These are phyloP conservation scores for Echria macrotheca DNA, from an alignment of 495 filamentous ascomycete genomes.

Conservation along the genomic window DNA sequence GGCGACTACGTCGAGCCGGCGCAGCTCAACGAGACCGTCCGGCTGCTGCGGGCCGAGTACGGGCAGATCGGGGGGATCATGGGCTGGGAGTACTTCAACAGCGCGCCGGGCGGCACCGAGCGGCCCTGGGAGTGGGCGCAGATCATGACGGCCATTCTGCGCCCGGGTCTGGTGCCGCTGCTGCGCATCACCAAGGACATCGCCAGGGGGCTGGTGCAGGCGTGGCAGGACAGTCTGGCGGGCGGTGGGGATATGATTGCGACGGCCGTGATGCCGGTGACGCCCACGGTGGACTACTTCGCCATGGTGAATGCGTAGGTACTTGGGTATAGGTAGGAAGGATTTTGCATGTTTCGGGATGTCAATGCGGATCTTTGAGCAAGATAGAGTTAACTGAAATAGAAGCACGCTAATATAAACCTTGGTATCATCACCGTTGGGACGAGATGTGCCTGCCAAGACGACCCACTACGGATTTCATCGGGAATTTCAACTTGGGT, in stretches of 20 bases:
- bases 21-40: constrained; percentile 34
- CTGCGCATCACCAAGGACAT: constrained; percentile 18
- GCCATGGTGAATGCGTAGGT: constrained; percentile 22
- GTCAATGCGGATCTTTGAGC: neutral
- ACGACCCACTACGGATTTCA: no score
- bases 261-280: neutral
- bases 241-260: no score
- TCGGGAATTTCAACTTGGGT: no score
- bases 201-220: constrained; percentile 11
- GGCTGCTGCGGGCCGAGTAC: constrained; percentile 44
- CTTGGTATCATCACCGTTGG: no score
- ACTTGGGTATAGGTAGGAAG: neutral
- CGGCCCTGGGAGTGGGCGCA: constrained; percentile 70
- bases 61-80: constrained; percentile 71
- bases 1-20: constrained; percentile 37
- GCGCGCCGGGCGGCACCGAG: constrained; percentile 49
- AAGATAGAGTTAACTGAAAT: neutral
- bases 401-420: no score
- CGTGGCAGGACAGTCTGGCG: constrained; percentile 17
- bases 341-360: neutral
- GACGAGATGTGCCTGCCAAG: no score
- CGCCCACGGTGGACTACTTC: constrained; percentile 24
- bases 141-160: constrained; percentile 51
- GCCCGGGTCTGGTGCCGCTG: constrained; percentile 14
- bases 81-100: constrained; percentile 87